Evolutionary conservation across 352 stramenopile genomes (phyloP), one percentile per base, ranked within the genome.

Genomic region (Globisporangium nagaii): DNA sequence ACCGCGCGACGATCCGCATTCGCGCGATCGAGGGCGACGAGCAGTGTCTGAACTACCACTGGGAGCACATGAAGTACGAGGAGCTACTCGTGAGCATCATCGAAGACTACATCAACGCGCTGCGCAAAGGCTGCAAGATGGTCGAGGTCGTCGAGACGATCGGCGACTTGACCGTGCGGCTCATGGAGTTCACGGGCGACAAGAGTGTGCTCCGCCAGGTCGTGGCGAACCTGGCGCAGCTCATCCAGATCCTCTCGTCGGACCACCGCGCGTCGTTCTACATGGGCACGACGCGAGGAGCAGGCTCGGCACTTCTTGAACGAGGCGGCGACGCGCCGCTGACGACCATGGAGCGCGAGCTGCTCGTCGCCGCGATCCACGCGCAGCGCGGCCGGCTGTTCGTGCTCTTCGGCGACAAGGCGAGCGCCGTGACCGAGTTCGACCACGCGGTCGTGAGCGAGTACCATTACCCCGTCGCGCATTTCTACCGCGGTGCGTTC

Each of bases 401-500:
- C 24, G 79, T 80, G 36, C 59, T 92, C 2, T 70, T 84, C 19
- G 66, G 79, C 37, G 73, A 92, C 28, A 68, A 67, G 13, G 47
- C 54, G 10, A 71, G 56, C 7, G 81, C 81, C 11, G 53, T 79
- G 2, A 51, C 66, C 4, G 77, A 92, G 49, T 88, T 92, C 50
- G 79, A 90, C 28, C 70, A 85, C 30, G 79, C 81, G 0, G 76
- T 88, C 49, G 71, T 90, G 31, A 86, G 75, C 56, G 81, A 90
- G 44, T 92, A 90, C 58, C 79, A 90, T 35, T 90, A 92, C 53
- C 75, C 81, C 3, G 70, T 88, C 2, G 76, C 79, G 32, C 79
- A 92, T 58, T 90, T 92, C 58, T 92, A 88, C 35, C 71, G 81
- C 31, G 77, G 81, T 7, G 79, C 81, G 7, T 82, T 88, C 35